Percentiles rank a stretch among this genome's conserved stretches.
Conservation (phyloP, 768 basidiomycete species). For the Hygrophorus pudorinus region DNA sequence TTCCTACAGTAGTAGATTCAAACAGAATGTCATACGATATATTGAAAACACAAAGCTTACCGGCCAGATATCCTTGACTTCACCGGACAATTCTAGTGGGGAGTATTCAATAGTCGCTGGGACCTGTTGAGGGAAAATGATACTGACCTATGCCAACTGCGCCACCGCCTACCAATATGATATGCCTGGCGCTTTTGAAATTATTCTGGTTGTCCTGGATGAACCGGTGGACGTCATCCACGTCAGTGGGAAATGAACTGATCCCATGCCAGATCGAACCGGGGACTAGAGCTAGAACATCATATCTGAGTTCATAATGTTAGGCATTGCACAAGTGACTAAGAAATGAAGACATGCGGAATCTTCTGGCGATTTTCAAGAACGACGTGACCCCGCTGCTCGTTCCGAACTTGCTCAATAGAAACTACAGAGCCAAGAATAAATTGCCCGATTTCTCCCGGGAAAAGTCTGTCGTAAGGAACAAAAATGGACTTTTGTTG, state of each 20-base stretch:
- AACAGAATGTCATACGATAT: not conserved
- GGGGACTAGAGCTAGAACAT: slow-evolving; percentile 48
- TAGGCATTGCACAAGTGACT: too few relatives aligned
- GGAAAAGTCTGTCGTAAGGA: slow-evolving; percentile 40
- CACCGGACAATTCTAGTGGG: slow-evolving; percentile 28
- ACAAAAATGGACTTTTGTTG: slow-evolving; percentile 38
- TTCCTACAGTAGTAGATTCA: slow-evolving; percentile 13
- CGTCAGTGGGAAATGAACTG: slow-evolving; percentile 30
- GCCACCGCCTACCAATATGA: slow-evolving; percentile 48
- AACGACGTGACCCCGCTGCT: slow-evolving; percentile 30
- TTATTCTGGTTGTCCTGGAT: slow-evolving; percentile 21
- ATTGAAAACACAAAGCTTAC: slow-evolving; percentile 17
- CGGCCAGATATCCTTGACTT: slow-evolving; percentile 30
- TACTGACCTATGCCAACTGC: slow-evolving; percentile 39
- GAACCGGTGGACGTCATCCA: slow-evolving; percentile 16
- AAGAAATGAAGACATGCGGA: slow-evolving; percentile 3
- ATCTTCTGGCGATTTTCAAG: slow-evolving; percentile 41
- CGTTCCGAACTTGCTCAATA: slow-evolving; percentile 16
- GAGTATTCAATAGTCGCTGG: slow-evolving; percentile 4
- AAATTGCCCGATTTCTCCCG: slow-evolving; percentile 33
- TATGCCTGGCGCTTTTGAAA: slow-evolving; percentile 29
- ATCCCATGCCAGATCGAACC: slow-evolving; percentile 48
- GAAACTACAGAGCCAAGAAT: slow-evolving; percentile 30
- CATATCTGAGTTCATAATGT: slow-evolving; percentile 22
- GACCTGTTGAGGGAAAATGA: slow-evolving; percentile 7